Conservation (phyloP, 116 monocot genomes). For the Trichopus zeylanicus region DNA sequence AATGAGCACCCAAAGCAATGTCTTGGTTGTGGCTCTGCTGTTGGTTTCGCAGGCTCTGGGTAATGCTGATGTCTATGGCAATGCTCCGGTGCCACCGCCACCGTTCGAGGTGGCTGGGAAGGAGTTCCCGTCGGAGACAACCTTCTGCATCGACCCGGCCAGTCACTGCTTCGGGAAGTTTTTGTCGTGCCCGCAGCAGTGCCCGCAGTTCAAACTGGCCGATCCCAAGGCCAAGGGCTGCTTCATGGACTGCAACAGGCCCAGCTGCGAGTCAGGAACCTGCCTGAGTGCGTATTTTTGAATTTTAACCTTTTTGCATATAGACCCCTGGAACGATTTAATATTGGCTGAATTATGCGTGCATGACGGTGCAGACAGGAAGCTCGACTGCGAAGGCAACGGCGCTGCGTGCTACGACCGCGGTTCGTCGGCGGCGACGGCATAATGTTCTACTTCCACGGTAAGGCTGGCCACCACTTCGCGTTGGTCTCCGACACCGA, state of each 20-base stretch:
- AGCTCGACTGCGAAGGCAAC: constrained; percentile 9
- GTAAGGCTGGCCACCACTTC: constrained; percentile 10
- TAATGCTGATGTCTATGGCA: constrained; percentile 19
- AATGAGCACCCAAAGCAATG: neutral
- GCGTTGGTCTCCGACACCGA: constrained; percentile 9
- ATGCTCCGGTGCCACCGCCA: constrained; percentile 15
- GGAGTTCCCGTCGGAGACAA: constrained; percentile 19
- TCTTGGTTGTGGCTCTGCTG: constrained; percentile 9
- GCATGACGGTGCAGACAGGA: constrained; percentile 10
- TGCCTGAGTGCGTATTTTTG: constrained; percentile 26
- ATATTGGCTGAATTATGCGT: no score
- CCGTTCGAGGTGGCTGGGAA: constrained; percentile 24
- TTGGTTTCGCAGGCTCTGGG: constrained; percentile 9
- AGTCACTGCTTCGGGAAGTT: constrained; percentile 17
- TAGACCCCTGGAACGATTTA: no score
- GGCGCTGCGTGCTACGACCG: constrained; percentile 13
- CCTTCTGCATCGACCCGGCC: constrained; percentile 11
- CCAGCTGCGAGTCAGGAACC: constrained; percentile 18
- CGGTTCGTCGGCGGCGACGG: constrained; percentile 23
- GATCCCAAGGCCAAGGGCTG: constrained; percentile 32
- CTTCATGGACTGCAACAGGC: constrained; percentile 30
- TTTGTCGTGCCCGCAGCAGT: constrained; percentile 18
- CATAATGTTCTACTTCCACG: constrained; percentile 25
- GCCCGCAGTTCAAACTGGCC: constrained; percentile 22
- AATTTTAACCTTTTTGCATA: no score